Evolutionary conservation across 257 asterid genomes (phyloP).

Genomic region (Solanum tarijense): DNA sequence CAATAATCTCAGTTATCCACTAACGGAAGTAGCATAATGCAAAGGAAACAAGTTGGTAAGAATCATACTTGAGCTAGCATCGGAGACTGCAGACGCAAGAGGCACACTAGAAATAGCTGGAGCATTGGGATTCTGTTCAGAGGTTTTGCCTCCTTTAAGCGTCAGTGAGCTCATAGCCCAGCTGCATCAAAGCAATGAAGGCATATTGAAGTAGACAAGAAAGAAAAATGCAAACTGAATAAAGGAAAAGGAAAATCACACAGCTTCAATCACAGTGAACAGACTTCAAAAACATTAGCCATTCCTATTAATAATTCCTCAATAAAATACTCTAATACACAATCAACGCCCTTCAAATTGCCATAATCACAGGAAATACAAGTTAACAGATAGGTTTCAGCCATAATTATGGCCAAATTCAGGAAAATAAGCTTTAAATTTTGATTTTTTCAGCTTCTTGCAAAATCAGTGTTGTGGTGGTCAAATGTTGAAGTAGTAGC

Average conservation of each 20-base stretch:
- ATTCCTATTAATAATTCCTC: not conserved
- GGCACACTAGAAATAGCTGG: slow-evolving; percentile 49
- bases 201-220: not conserved
- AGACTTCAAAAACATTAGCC: not conserved
- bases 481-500: not conserved
- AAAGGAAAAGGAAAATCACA: not conserved
- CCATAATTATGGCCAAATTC: not conserved
- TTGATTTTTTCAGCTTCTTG: not conserved
- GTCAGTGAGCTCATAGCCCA: slow-evolving; percentile 99
- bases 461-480: not conserved
- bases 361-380: not conserved
- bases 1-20: not conserved
- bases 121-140: slow-evolving; percentile 48
- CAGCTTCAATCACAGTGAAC: not conserved
- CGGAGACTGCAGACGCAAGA: slow-evolving; percentile 44
- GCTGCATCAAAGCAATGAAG: slow-evolving; percentile 41
- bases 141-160: slow-evolving; percentile 79
- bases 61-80: slow-evolving; percentile 52
- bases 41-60: not conserved
- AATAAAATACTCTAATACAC: not conserved
- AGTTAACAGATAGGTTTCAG: not conserved
- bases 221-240: not conserved
- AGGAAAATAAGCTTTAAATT: not conserved
- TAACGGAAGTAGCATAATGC: not conserved
- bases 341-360: not conserved